These are phyloP conservation scores for Fusarium goolgardi DNA, from an alignment of 2,329 filamentous ascomycete species.

Conservation along the genomic window DNA sequence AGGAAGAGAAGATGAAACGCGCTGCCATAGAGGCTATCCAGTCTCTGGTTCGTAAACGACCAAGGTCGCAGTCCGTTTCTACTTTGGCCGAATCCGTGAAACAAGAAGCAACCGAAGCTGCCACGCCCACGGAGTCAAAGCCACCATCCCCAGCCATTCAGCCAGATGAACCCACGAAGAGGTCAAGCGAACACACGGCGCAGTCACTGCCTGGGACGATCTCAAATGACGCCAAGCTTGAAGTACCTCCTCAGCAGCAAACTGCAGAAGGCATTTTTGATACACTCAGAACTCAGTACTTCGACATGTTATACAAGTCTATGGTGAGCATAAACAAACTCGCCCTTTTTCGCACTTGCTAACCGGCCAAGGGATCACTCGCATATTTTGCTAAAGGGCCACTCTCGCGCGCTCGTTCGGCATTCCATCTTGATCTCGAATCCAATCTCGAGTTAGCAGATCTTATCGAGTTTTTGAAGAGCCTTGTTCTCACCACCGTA, in stretches of 20 bases:
- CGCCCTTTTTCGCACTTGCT: not conserved
- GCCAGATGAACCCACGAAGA: slow-evolving; percentile 27
- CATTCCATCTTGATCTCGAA: slow-evolving; percentile 73
- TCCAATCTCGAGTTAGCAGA: slow-evolving; percentile 70
- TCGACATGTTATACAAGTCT: slow-evolving; percentile 71
- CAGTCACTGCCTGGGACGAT: not conserved
- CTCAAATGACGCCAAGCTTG: slow-evolving; percentile 7
- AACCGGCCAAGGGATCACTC: slow-evolving; percentile 70
- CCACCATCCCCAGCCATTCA: slow-evolving; percentile 38
- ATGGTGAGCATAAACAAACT: slow-evolving; percentile 59
- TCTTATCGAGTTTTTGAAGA: slow-evolving; percentile 75
- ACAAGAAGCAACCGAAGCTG: slow-evolving; percentile 32
- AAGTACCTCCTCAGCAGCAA: slow-evolving; percentile 48
- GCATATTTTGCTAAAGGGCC: slow-evolving; percentile 89
- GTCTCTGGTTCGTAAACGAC: slow-evolving; percentile 67
- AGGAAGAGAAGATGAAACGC: slow-evolving; percentile 65
- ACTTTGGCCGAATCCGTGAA: slow-evolving; percentile 48
- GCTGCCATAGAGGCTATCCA: slow-evolving; percentile 73
- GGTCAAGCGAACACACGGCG: not conserved
- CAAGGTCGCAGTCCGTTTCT: slow-evolving; percentile 58
- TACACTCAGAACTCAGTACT: slow-evolving; percentile 68
- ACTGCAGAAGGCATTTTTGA: slow-evolving; percentile 67
- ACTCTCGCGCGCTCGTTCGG: slow-evolving; percentile 77
- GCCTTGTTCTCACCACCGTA: slow-evolving; percentile 72
- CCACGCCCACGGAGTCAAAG: slow-evolving; percentile 31